These are phyloP conservation scores for Tremella yokohamensis DNA, from an alignment of 768 basidiomycete genomes.

Conservation along the genomic window DNA sequence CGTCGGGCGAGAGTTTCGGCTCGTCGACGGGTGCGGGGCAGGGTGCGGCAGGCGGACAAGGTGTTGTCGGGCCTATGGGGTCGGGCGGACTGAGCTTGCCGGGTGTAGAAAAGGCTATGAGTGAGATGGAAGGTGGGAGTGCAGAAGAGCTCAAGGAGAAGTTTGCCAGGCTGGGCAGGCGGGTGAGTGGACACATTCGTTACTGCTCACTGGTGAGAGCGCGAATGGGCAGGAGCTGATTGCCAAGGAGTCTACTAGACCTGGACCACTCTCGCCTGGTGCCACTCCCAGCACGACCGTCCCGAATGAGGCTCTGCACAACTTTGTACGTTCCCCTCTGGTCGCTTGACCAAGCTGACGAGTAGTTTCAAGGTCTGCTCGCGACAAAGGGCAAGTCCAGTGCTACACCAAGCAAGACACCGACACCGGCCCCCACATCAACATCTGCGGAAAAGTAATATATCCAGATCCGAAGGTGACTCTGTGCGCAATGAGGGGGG, in stretches of 20 bases:
- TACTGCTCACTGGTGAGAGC: neutral
- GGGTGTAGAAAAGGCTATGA: conserved; percentile 78
- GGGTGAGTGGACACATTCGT: conserved; percentile 23
- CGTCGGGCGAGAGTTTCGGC: conserved; percentile 7
- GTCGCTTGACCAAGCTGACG: neutral
- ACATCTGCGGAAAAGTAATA: neutral
- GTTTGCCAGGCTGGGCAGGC: conserved; percentile 40
- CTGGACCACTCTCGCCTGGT: conserved; percentile 28
- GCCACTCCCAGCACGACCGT: conserved; percentile 17
- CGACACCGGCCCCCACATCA: neutral
- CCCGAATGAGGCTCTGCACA: conserved; percentile 48
- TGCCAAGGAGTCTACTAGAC: conserved; percentile 27
- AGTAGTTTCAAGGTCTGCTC: conserved; percentile 34
- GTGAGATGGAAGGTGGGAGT: conserved; percentile 70
- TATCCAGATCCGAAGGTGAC: too few species aligned
- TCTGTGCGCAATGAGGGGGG: too few species aligned
- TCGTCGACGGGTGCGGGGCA: neutral
- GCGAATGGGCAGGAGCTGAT: neutral
- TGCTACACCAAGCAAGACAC: conserved; percentile 4
- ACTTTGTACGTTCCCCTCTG: conserved; percentile 39
- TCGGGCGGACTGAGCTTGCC: conserved; percentile 80
- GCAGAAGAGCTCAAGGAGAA: conserved; percentile 42
- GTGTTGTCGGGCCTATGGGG: conserved; percentile 89
- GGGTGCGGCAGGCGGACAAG: conserved; percentile 41
- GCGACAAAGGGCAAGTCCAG: conserved; percentile 23